Evolutionary conservation across 148 eudicot genomes (phyloP).

Genomic region (Simmondsia chinensis): DNA sequence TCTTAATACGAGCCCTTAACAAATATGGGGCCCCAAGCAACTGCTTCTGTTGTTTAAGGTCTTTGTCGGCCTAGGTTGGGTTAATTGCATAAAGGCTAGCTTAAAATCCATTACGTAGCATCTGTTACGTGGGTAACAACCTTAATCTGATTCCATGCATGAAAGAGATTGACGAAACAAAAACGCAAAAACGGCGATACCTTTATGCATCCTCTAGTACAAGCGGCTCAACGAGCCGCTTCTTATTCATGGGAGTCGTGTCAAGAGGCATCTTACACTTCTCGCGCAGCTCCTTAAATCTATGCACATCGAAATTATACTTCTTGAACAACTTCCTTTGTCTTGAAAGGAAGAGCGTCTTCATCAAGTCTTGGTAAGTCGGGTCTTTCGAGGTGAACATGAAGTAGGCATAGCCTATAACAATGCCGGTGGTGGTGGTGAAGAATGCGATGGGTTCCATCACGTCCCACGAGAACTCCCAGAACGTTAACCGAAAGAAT

Average conservation of each 20-base stretch:
- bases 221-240: slow-evolving; percentile 22
- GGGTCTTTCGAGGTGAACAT: slow-evolving; percentile 81
- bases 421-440: slow-evolving; percentile 57
- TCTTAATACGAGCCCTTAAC: no score
- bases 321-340: slow-evolving; percentile 82
- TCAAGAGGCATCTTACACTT: slow-evolving; percentile 49
- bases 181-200: slow-evolving; percentile 3
- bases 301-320: slow-evolving; percentile 46
- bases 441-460: slow-evolving; percentile 96
- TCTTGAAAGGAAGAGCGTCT: slow-evolving; percentile 73
- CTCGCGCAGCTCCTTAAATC: slow-evolving; percentile 55
- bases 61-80: no score
- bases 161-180: no score
- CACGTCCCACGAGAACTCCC: slow-evolving; percentile 98
- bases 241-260: slow-evolving; percentile 17
- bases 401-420: slow-evolving; percentile 77
- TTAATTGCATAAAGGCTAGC: no score
- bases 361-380: slow-evolving; percentile 69
- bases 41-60: no score
- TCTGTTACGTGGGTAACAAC: no score
- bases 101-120: no score
- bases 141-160: no score
- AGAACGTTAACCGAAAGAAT: slow-evolving; percentile 87
- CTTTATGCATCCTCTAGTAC: slow-evolving; percentile 34
- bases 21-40: no score